Evolutionary conservation across 2,329 filamentous ascomycete species (phyloP), one percentile per base, ranked within the genome.

Genomic region (Rutstroemia sp.): DNA sequence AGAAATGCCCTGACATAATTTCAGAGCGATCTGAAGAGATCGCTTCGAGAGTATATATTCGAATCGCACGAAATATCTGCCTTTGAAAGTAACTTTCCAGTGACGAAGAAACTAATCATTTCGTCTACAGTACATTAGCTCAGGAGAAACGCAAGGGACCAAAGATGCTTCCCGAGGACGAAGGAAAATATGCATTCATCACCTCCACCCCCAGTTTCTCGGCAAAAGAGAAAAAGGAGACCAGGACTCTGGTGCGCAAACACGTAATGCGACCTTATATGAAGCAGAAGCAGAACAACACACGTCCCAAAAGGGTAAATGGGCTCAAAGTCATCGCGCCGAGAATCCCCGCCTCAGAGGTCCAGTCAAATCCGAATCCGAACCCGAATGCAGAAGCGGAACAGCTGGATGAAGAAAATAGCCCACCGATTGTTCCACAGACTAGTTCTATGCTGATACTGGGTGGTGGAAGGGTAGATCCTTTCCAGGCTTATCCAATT

Each of bases 191-290:
- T 25, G 16, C 27, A 27, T 53, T 53, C 5, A 53, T 53, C 46
- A 53, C 42, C 9, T 47, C 19, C 6, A 53, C 51, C 2, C 42
- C 51, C 8, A 14, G n/a, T 3, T 17, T 5, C 6, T 53, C 42
- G 5, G 51, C 42, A 39, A 47, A 23, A 6, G 51, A 27, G 42
- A 46, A 27, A 27, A 46, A 47, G 42, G 42, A 53, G 19, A 47
- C 42, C 2, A 37, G 19, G 6, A 53, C 30, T 2, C 14, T 53
- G 12, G 51, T 53, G 17, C 51, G 51, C n/a, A 53, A 16, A 53
- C 51, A 53, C 38, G 51, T 53, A 14, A 53, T 53, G 51, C 51
- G 51, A 5, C 42, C 27, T 23, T 53, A 47, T 5, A 53, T 53
- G 51, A 53, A 30, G 34, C 30, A 34, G 12, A 34, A 34, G 25